Percentiles rank a stretch among this genome's conserved stretches.
Evolutionary conservation across 768 basidiomycete species (phyloP).

Genomic region (Melanogaster broomeanus): DNA sequence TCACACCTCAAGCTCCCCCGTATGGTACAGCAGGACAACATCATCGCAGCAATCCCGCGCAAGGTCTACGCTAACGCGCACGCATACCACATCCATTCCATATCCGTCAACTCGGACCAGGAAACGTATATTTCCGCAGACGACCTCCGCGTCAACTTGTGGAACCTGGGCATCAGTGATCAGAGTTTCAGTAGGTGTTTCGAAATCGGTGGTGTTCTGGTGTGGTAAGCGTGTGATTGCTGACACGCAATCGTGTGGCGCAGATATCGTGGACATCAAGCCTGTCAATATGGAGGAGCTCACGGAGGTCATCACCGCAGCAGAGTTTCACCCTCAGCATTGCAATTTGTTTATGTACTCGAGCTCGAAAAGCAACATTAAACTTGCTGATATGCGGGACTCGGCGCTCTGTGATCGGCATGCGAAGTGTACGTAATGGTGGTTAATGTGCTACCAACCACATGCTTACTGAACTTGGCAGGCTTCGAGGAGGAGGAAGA

Average conservation of each 20-base stretch:
- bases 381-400: constrained; percentile 98
- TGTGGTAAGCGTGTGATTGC: not conserved
- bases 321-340: constrained; percentile 96
- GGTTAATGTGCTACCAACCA: not conserved
- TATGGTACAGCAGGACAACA: constrained; percentile 93
- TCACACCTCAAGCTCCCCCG: constrained; percentile 83
- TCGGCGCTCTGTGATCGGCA: constrained; percentile 95
- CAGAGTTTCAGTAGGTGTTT: constrained; percentile 92
- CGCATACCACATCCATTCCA: constrained; percentile 99
- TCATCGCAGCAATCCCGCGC: constrained; percentile 96
- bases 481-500: constrained; percentile 99
- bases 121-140: constrained; percentile 99
- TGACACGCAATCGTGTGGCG: constrained; percentile 1
- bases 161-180: constrained; percentile 98
- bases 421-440: constrained; percentile 78
- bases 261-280: constrained; percentile 99
- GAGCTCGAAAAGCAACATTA: constrained; percentile 99
- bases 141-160: constrained; percentile 94
- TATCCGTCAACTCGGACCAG: constrained; percentile 98
- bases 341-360: constrained; percentile 99
- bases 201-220: not conserved
- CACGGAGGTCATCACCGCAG: constrained; percentile 99
- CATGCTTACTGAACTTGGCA: constrained; percentile 36
- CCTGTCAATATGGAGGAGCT: constrained; percentile 99
- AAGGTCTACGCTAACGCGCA: constrained; percentile 99